Evolutionary conservation across 495 filamentous ascomycete species (phyloP), one percentile per base, ranked within the genome.

Genomic region (Penicilliopsis zonata): DNA sequence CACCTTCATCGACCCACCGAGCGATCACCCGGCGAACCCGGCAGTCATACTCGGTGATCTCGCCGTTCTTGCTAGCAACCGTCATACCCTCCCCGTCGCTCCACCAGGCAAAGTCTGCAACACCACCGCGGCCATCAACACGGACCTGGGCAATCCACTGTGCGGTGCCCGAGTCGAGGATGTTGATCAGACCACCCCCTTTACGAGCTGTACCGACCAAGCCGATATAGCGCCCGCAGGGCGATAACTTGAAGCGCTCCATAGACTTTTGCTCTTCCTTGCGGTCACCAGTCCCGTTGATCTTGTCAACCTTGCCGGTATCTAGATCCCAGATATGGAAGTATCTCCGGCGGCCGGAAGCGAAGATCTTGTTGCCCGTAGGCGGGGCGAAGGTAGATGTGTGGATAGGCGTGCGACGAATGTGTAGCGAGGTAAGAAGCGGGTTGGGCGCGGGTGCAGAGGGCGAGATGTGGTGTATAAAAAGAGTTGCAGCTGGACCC

Each of bases 31-130:
- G 65, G 23, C 65, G 68, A 17, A 72, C 50, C 13, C 50, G 56
- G 26, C 87, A 61, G 52, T 76, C 77, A 72, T 80, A 96, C 57
- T 98, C 90, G n/a, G 80, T 79, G n/a, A 93, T 70, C 49, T 93
- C 84, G 14, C 92, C 92, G 35, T 80, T 81, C 45, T 83, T 87
- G 33, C 82, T 84, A 2, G 76, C 70, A 20, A 93, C 76, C 1
- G 72, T 75, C 43, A 96, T 55, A 3, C 76, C 76, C 37, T 82
- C 67, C n/a, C 87, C 78, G 40, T 83, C 69, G 9, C 69, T 61
- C 82, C 86, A 93, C 90, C 90, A 98, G 2, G 70, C 75, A 41
- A 94, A 87, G 48, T 94, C 88, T 0, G 83, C 77, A 5, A 95
- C 73, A 16, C 86, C 86, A 28, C 80, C 77, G 19, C 74, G 69